A percentile compares a stretch with the other conserved stretches of the same genome.
Conservation (phyloP, 176 grass and related monocot genomes). For the maize (Zea mays) region DNA sequence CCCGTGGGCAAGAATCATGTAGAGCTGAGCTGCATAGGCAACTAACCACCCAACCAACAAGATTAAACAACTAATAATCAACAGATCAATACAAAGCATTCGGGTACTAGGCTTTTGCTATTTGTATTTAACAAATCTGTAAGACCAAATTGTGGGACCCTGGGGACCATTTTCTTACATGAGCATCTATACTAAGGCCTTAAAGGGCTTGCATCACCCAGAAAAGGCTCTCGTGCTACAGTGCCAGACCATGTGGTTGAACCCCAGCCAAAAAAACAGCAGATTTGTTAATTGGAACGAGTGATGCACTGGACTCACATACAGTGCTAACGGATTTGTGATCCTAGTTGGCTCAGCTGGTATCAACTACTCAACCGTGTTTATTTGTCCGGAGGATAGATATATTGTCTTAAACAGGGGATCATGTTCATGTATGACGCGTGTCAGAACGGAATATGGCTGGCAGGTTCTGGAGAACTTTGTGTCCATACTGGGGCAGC, state of each 20-base stretch:
- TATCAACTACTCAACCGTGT: not conserved
- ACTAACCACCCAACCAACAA: not conserved
- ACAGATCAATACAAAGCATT: conserved; percentile 24
- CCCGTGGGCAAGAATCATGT: conserved; percentile 9
- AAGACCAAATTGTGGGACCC: not conserved
- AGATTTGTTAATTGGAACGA: conserved; percentile 34
- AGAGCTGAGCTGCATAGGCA: not conserved
- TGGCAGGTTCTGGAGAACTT: not conserved
- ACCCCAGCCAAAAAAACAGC: conserved; percentile 31
- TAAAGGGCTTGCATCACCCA: not conserved
- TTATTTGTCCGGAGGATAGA: not conserved
- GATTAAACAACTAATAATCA: conserved; percentile 13
- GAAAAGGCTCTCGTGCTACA: conserved; percentile 32
- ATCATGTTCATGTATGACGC: not conserved
- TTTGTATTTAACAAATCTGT: conserved; percentile 17
- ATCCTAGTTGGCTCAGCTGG: conserved; percentile 2
- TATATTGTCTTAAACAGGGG: conserved; percentile 20
- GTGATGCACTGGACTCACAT: conserved; percentile 12
- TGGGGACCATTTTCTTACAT: conserved; percentile 12
- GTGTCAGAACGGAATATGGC: conserved; percentile 25
- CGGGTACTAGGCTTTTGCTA: conserved; percentile 25
- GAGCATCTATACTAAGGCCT: not conserved
- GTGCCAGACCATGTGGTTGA: conserved; percentile 33
- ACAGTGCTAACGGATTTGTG: not conserved
- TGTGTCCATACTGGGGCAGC: not conserved